Base-by-base conservation (phyloP, 2,329 filamentous ascomycete genomes). In the Arthrocladium fulminans region DNA sequence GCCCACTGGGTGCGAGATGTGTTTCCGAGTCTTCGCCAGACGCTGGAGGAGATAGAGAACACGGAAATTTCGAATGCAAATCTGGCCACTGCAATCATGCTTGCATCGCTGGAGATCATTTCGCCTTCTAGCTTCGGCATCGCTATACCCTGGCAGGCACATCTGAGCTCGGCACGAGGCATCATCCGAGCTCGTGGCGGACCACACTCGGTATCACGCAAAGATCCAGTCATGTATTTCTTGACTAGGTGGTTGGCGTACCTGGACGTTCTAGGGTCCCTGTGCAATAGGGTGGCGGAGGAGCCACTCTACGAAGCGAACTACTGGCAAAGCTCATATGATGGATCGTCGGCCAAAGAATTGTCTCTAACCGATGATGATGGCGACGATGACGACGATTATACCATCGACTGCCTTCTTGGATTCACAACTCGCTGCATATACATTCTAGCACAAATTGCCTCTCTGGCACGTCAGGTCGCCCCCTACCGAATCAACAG, bases 171-270 rank as follows among this genome's bases (percentile, higher is more conserved):
- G 46, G 86, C 87, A 1, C 79, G 87, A 2, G 77, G 84, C 57
- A 79, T 94, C 56, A 88, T 90, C 58, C 71, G 80, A 12, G 76
- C 80, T 2, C 79, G 84, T 5, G 78, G 80, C 17, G 73, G 79
- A 8, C 73, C 77, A 45, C 66, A 73, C 23, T 75, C 76, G 64
- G 65, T 66, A 58, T 73, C 68, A 57, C 65, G 72, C 48, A 59
- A 75, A 59, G 73, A 81, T 59, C 71, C 78, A 59, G 73, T 86
- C 47, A 75, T 81, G 47, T 83, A 83, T 46, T 92, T 94, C 60
- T 73, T 92, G 8, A 82, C 79, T 56, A 80, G 84, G 50, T 94
- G 87, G 87, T 84, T 92, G 54, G 84, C 83, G 1, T 92, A 92
- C 64, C 74, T 94, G 17, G 86, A 92, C 60, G 80, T 92, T 1